Conservation (phyloP, 2,329 filamentous ascomycete genomes). For the Aphanoascus verrucosus region DNA sequence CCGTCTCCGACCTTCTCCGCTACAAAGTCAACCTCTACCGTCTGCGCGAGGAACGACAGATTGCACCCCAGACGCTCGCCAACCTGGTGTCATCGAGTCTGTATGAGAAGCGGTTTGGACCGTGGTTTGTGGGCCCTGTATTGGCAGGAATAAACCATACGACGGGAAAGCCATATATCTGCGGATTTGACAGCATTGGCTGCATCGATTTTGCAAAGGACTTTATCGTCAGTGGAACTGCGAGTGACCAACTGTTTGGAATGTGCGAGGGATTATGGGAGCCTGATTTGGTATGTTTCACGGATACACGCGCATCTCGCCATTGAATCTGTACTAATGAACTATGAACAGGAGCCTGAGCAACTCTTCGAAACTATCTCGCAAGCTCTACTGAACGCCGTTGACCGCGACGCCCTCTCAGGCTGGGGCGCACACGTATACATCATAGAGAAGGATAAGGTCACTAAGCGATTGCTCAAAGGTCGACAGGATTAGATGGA, state of each 20-base stretch:
- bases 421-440: constrained; percentile 99
- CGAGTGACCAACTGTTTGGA: constrained; percentile 94
- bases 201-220: constrained; percentile 99
- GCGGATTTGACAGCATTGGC: constrained; percentile 96
- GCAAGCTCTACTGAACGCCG: constrained; percentile 86
- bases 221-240: constrained; percentile 95
- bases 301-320: not conserved
- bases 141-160: constrained; percentile 92
- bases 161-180: constrained; percentile 91
- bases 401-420: constrained; percentile 91
- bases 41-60: constrained; percentile 92
- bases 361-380: constrained; percentile 98
- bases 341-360: constrained; percentile 57
- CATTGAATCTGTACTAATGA: not conserved
- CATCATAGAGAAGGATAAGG: constrained; percentile 99
- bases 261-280: constrained; percentile 98
- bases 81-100: constrained; percentile 85
- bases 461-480: constrained; percentile 97
- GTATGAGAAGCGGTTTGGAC: constrained; percentile 92
- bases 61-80: constrained; percentile 87
- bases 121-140: constrained; percentile 91
- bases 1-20: constrained; percentile 92
- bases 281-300: constrained; percentile 69
- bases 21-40: constrained; percentile 99
- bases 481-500: constrained; percentile 73